Evolutionary conservation across 2,329 filamentous ascomycete genomes (phyloP), one percentile per base, ranked within the genome.

Genomic region (Zarea fungicola): DNA sequence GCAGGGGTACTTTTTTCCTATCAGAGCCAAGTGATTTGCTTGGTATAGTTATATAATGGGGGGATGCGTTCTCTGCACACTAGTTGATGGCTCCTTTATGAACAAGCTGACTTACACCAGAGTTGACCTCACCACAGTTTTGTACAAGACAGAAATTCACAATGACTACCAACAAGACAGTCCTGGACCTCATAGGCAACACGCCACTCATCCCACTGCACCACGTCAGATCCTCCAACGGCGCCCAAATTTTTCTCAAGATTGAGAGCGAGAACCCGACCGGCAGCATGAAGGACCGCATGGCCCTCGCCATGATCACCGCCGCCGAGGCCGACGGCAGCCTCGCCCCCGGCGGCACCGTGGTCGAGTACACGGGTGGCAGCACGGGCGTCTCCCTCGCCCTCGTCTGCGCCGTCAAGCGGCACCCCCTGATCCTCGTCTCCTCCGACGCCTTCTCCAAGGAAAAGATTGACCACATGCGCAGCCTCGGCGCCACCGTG

Each of bases 381-480:
- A 54, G 50, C 34, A 54, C 52, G 9, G 52, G 52, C 6, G 49
- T 47, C 3, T 54, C 50, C 7, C 42, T 54, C 5, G 46, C 45
- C 16, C 55, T 29, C 25, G 43, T 52, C 16, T 54, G 52, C 25
- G 50, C 58, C 2, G 55, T 60, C 16, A 59, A 59, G 32, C 53
- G 55, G 6, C 64, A 62, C 35, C 57, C 55, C 5, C 52, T 54
- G 16, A 36, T 23, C 9, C 45, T 42, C 6, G 26, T 54, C 41
- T 35, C 42, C 35, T 37, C 35, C 6, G 35, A 37, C 35, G 35
- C 35, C 7, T 37, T 37, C 16, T 19, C 35, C 5, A 5, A 5
- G 5, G 35, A 37, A 18, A 37, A 37, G 35, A n/a, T 37, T 4
- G 16, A 6, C 5, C 16, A 19, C 35, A 37, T 37, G 35, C 35